These are phyloP conservation scores for Dendryphion nanum DNA, from an alignment of 2,329 filamentous ascomycete species.

Conservation along the genomic window DNA sequence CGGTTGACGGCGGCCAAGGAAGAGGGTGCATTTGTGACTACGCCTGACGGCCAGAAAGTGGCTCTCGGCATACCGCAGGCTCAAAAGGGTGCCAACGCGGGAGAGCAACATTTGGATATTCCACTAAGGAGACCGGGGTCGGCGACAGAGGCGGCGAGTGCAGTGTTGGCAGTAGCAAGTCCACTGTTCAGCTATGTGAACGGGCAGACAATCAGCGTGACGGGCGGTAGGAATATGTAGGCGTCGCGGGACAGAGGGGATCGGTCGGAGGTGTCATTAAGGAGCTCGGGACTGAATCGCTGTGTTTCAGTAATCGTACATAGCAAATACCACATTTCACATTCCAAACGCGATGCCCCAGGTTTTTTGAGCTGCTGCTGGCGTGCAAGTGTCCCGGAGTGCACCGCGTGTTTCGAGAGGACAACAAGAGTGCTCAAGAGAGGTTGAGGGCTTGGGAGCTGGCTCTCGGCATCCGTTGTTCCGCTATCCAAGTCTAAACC, in stretches of 20 bases:
- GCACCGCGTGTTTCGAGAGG: not conserved
- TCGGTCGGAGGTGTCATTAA: not conserved
- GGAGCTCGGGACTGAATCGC: constrained; percentile 4
- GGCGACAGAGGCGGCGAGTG: constrained; percentile 75
- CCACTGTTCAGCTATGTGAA: constrained; percentile 82
- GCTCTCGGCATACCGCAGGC: constrained; percentile 44
- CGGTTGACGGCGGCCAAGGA: constrained; percentile 83
- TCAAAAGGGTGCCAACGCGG: constrained; percentile 38
- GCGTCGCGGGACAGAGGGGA: not conserved
- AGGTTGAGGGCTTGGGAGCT: constrained; percentile 12
- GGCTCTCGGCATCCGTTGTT: constrained; percentile 2
- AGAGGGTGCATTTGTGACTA: constrained; percentile 73
- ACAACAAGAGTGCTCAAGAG: not conserved
- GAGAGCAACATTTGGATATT: constrained; percentile 62
- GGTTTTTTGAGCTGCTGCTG: too few relatives aligned
- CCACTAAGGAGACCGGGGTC: constrained; percentile 74
- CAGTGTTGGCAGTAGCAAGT: constrained; percentile 75
- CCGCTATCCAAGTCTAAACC: not conserved
- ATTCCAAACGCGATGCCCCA: constrained; percentile 2
- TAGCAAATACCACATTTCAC: constrained; percentile 3
- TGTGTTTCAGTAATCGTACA: constrained; percentile 14
- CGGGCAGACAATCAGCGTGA: constrained; percentile 85
- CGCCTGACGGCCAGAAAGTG: constrained; percentile 64
- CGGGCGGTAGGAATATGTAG: constrained; percentile 68
- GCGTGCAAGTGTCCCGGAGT: too few relatives aligned